Evolutionary conservation across 441 rosid species (phyloP).

Genomic region (Bocquillonia castaneifolia): DNA sequence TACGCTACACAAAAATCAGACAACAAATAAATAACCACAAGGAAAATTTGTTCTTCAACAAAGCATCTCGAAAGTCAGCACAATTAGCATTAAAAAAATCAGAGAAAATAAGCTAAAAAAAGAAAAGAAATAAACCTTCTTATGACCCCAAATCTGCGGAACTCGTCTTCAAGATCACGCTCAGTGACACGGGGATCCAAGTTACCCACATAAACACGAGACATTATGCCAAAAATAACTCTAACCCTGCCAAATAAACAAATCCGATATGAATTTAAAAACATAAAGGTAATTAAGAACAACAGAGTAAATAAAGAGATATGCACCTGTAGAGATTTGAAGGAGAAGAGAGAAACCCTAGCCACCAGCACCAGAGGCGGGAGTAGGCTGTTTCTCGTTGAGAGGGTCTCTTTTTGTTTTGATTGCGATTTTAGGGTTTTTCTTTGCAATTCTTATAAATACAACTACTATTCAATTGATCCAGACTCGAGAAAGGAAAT

Average conservation of each 20-base stretch:
- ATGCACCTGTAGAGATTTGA: background rate
- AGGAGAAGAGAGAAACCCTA: background rate
- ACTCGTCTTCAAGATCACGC: constrained; percentile 91
- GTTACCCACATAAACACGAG: constrained; percentile 77
- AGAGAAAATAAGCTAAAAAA: background rate
- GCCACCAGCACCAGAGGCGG: no score
- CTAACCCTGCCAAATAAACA: constrained; percentile 16
- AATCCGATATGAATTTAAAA: no score
- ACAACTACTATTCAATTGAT: no score
- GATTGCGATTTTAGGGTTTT: no score
- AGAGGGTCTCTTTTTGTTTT: no score
- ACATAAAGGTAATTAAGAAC: background rate
- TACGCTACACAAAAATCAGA: constrained; percentile 44
- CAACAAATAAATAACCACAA: background rate
- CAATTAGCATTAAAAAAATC: no score
- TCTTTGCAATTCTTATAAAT: no score
- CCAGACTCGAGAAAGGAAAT: no score
- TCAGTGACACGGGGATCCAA: constrained; percentile 69
- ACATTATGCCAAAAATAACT: constrained; percentile 31
- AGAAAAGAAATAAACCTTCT: constrained; percentile 39
- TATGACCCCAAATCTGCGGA: constrained; percentile 63
- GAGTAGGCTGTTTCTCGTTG: no score
- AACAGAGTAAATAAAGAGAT: background rate
- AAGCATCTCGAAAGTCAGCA: no score
- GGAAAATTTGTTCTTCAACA: background rate